Conservation (phyloP, 108 stramenopile genomes). For the Nitzschia palea region DNA sequence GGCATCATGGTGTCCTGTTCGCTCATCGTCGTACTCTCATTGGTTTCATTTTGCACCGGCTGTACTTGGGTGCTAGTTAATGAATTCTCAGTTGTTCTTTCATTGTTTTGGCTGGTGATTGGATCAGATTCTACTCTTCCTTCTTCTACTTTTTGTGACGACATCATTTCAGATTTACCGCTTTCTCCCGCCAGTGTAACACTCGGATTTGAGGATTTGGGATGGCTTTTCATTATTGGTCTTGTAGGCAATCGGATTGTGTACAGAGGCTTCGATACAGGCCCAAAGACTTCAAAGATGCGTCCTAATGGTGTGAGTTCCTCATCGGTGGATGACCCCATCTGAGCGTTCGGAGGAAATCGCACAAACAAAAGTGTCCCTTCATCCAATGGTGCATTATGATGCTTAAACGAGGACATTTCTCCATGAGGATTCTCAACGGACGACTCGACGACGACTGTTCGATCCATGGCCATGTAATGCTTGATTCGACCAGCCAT, state of each 20-base stretch:
- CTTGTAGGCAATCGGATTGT: slow-evolving; percentile 58
- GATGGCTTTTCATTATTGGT: slow-evolving; percentile 6
- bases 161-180: too few species aligned
- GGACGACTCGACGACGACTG: slow-evolving; percentile 64
- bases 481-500: slow-evolving; percentile 64
- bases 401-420: slow-evolving; percentile 7
- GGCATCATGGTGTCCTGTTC: too few species aligned
- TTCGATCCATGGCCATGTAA: slow-evolving; percentile 63
- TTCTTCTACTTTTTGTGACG: too few species aligned
- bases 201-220: too few species aligned
- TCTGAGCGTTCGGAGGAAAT: slow-evolving; percentile 2
- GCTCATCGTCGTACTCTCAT: too few species aligned
- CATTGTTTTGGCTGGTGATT: too few species aligned
- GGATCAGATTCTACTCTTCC: too few species aligned
- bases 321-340: not conserved
- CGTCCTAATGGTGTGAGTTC: slow-evolving; percentile 54
- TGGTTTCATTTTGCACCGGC: too few species aligned
- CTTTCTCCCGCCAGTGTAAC: too few species aligned
- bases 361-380: slow-evolving; percentile 63
- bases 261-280: slow-evolving; percentile 80
- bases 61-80: too few species aligned
- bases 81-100: too few species aligned
- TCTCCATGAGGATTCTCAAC: slow-evolving; percentile 4
- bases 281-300: slow-evolving; percentile 86
- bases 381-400: slow-evolving; percentile 53